Evolutionary conservation across 805 yeast genomes (phyloP), one percentile per base, ranked within the genome.

Genomic region (Torulaspora microellipsoides): DNA sequence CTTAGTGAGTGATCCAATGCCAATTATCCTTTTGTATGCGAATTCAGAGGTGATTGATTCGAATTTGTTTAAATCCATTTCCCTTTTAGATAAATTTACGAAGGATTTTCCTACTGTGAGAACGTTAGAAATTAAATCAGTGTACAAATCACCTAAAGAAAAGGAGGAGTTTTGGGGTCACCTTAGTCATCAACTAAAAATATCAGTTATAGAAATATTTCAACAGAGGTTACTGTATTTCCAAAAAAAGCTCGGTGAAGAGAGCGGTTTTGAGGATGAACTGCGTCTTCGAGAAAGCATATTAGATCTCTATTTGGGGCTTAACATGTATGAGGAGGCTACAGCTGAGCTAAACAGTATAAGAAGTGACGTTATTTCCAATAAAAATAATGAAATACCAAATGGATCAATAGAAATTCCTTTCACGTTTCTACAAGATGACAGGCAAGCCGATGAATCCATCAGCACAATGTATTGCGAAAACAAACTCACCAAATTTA

Each of bases 21-120:
- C 63, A 4, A 51, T 63, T 9, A 52, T 60, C 8, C 46, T 63
- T 8, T 38, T 63, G 13, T 59, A 59, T 45, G 56, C 65, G 1
- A 63, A 63, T 45, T 47, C 65, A 1, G 61, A 54, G 30, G 55
- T 63, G 1, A 42, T 58, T 3, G 66, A 63, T 37, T 52, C 62
- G 8, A 64, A 56, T 27, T 15, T 64, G 2, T 65, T 65, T 45
- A 64, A 63, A 38, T 50, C 62, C n/a, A 49, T 58, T 3, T 55
- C 64, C 10, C 40, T 65, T 12, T 34, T 56, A 9, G 69, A 64
- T 27, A 65, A 65, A 43, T 50, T 64, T 12, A 42, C 46, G 10
- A 62, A 63, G 28, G 67, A 65, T 43, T 65, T 64, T 45, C 64
- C 66, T 4, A 48, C 42, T 3, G 50, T 60, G 0, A 54, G 50